A percentile compares a stretch with the other conserved stretches of the same genome.
These are phyloP conservation scores for Akanthomyces lecanii DNA, from an alignment of 2,329 filamentous ascomycete genomes.

Conservation along the genomic window DNA sequence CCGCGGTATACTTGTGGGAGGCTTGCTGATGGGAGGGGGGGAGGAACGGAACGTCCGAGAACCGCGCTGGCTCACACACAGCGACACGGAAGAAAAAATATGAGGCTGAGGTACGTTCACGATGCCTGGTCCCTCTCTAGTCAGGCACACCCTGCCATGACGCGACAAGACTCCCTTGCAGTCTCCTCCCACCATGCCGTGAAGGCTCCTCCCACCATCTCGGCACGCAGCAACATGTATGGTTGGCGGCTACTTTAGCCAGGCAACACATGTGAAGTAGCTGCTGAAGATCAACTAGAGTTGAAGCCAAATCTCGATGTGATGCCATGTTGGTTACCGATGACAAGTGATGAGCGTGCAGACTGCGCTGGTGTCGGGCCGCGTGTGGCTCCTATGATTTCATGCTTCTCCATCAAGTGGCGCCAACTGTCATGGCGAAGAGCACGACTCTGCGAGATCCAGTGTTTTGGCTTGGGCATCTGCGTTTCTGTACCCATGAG, in stretches of 20 bases:
- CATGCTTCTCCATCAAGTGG: conserved; percentile 12
- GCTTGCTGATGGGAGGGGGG: conserved; percentile 2
- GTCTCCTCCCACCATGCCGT: conserved; percentile 1
- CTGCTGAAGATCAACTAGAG: not conserved
- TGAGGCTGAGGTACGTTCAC: conserved; percentile 15
- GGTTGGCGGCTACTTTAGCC: not conserved
- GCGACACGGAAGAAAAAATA: not conserved
- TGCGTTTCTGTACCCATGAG: not conserved
- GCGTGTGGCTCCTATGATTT: conserved; percentile 14
- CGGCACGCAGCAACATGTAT: not conserved
- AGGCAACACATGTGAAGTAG: not conserved
- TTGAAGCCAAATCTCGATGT: conserved; percentile 2
- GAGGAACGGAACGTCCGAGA: conserved; percentile 11
- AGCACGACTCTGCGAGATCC: conserved; percentile 3
- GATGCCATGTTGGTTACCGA: not conserved
- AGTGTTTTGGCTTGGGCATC: conserved; percentile 3
- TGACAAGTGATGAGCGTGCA: not conserved
- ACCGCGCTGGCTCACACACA: conserved; percentile 10
- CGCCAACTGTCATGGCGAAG: conserved; percentile 1
- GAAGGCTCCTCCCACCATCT: conserved; percentile 11
- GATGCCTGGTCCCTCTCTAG: conserved; percentile 11
- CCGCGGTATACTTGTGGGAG: not conserved
- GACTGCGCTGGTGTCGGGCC: conserved; percentile 1
- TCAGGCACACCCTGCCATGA: conserved; percentile 9
- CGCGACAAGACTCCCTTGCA: not conserved